These are phyloP conservation scores for Parachlorella kessleri DNA, from an alignment of 139 green algal genomes.

Conservation along the genomic window DNA sequence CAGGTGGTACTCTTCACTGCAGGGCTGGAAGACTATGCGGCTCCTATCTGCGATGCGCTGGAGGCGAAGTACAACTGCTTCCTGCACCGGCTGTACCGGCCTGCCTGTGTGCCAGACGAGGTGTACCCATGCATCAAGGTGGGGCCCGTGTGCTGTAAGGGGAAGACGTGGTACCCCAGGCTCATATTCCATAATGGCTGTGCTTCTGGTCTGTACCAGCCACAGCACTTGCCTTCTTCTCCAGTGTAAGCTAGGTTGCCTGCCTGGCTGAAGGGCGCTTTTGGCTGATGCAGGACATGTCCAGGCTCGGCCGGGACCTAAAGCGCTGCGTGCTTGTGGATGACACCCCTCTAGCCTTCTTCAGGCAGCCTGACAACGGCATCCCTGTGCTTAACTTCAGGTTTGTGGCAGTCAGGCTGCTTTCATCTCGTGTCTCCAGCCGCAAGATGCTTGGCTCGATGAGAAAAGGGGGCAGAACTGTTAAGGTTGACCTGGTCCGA, in stretches of 20 bases:
- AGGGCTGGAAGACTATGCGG: slow-evolving; percentile 86
- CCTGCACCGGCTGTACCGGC: slow-evolving; percentile 49
- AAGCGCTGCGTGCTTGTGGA: slow-evolving; percentile 84
- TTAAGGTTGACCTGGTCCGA: too few species aligned
- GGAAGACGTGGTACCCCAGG: too few species aligned
- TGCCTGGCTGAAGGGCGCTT: too few species aligned
- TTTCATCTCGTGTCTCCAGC: not conserved
- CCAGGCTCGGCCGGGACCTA: slow-evolving; percentile 65
- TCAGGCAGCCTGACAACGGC: slow-evolving; percentile 85
- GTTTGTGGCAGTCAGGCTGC: not conserved
- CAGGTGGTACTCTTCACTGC: slow-evolving; percentile 90
- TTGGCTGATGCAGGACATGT: slow-evolving; percentile 78
- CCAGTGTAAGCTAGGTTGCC: too few species aligned
- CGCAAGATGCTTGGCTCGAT: not conserved
- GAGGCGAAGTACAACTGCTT: slow-evolving; percentile 47
- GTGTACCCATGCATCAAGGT: slow-evolving; percentile 89
- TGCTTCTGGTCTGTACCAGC: too few species aligned
- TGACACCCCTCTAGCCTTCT: slow-evolving; percentile 90
- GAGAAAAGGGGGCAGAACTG: too few species aligned
- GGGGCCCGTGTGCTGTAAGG: not conserved
- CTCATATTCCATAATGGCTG: too few species aligned
- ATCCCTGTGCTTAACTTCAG: slow-evolving; percentile 84
- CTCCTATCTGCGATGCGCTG: slow-evolving; percentile 79
- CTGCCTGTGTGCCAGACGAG: slow-evolving; percentile 42
- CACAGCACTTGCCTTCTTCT: too few species aligned